These are phyloP conservation scores for Zymoseptoria tritici DNA, from an alignment of 2,329 filamentous ascomycete genomes.

Conservation along the genomic window DNA sequence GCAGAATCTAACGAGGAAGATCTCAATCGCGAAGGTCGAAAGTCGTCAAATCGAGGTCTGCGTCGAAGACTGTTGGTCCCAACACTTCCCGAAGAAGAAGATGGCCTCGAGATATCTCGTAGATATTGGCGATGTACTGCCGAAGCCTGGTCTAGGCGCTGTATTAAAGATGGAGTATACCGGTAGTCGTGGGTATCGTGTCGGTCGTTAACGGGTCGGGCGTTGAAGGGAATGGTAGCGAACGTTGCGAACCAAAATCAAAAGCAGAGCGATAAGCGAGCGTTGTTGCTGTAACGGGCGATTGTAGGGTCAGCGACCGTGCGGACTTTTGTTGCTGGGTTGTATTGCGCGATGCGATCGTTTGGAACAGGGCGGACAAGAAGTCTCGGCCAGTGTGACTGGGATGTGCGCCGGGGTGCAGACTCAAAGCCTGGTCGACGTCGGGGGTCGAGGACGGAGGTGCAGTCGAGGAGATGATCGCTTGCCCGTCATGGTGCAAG, in stretches of 20 bases:
- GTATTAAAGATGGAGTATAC: constrained; percentile 45
- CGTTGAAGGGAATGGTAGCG: not conserved
- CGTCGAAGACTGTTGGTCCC: constrained; percentile 44
- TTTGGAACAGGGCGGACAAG: not conserved
- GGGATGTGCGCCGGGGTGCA: not conserved
- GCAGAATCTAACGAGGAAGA: constrained; percentile 39
- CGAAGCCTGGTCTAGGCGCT: constrained; percentile 40
- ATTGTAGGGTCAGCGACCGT: no score
- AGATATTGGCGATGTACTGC: constrained; percentile 22
- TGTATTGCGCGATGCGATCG: not conserved
- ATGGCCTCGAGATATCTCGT: constrained; percentile 38
- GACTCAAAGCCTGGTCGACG: not conserved
- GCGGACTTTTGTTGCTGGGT: no score
- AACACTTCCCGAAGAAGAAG: constrained; percentile 46
- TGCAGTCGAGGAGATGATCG: not conserved
- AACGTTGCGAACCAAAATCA: not conserved
- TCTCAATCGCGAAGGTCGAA: constrained; percentile 34
- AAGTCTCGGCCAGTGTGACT: not conserved
- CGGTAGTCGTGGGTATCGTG: constrained; percentile 46
- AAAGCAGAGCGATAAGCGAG: not conserved
- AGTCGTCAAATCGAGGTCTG: constrained; percentile 44
- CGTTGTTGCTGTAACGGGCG: not conserved
- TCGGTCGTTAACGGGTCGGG: constrained; percentile 36
- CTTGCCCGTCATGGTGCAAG: not conserved
- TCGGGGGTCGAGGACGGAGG: not conserved